phyloP scores from a whole-genome alignment of 148 eudicot species.

The Tetragonia tetragonoides region DNA sequence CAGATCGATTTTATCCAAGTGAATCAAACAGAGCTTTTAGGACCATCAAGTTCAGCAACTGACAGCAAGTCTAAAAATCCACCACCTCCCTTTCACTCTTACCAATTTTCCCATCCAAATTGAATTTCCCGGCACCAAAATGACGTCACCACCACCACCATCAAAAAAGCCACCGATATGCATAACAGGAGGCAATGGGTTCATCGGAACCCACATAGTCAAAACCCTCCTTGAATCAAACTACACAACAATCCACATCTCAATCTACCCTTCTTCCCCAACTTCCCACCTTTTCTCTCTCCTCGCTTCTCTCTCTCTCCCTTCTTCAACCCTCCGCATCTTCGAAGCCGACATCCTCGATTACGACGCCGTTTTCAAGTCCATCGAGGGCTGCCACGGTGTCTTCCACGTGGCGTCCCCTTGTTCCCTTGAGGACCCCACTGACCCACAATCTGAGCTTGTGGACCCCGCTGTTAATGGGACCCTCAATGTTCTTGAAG shows the following conservation, averaged over 20 bases:
- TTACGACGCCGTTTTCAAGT: constrained; percentile 37
- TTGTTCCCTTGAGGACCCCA: constrained; percentile 67
- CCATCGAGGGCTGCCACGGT: constrained; percentile 55
- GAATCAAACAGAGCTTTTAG: no score
- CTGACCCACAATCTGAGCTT: constrained; percentile 65
- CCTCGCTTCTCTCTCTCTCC: constrained; percentile 22
- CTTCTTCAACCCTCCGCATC: constrained; percentile 26
- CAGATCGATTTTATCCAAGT: no score
- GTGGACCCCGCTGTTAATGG: constrained; percentile 79
- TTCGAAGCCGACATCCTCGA: constrained; percentile 62
- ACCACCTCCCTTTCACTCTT: background rate
- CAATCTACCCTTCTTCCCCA: constrained; percentile 59
- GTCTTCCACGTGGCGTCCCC: constrained; percentile 97
- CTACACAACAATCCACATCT: constrained; percentile 65
- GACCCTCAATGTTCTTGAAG: constrained; percentile 63
- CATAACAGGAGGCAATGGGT: constrained; percentile 91
- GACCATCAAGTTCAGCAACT: no score
- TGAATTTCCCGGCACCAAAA: no score
- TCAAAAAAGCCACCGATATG: constrained; percentile 43
- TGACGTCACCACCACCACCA: background rate
- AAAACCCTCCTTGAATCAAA: constrained; percentile 47
- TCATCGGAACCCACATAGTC: constrained; percentile 78
- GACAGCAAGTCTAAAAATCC: no score
- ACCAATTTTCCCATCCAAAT: no score
- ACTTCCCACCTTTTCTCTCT: constrained; percentile 54